Base-by-base conservation (phyloP, 2,329 filamentous ascomycete genomes). In the Aspergillus sp. region DNA sequence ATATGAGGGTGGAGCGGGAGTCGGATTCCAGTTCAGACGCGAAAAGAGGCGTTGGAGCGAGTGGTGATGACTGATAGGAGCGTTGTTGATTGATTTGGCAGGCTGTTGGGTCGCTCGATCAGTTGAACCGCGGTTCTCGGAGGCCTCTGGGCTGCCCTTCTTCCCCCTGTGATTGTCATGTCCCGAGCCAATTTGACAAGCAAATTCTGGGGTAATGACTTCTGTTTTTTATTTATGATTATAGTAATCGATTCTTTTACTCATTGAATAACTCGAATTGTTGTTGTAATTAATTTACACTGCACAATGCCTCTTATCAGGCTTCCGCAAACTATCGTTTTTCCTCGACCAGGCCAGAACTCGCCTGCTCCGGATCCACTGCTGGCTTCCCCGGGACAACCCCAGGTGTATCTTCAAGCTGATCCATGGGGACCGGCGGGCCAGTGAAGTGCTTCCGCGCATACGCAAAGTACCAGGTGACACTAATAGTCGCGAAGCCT, bases 361-460 rank as follows among this genome's bases (percentile, higher is more conserved):
- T 34, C 5, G 65, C 61, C 61, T 70, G 68, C 67, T 77, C 70
- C 24, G 68, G 48, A 65, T 79, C 70, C 44, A 61, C 59, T 27
- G 68, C 63, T 13, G 61, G 60, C 39, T 68, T 69, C 12, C 68
- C 70, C n/a, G 68, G 66, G 64, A 73, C 70, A 19, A 75, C 66
- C 3, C 66, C 69, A 8, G 67, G 61, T 20, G 60, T 65, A 17
- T 65, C 67, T 27, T 60, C 58, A 8, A 63, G 66, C 41, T 75
- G 69, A 3, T 70, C 67, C 22, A 64, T 53, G 9, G 63, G 63
- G 37, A 76, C 64, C 3, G 75, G 75, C 22, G 86, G 86, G 0
- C 86, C 86, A 3, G 78, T 86, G 64, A 89, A 89, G 61, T 84
- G 81, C 73, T 85, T 86, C 51, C 86, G 76, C 7, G 85, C 86